phyloP scores from a whole-genome alignment of 1,284 basidiomycete genomes.

The Sparassis latifolia region DNA sequence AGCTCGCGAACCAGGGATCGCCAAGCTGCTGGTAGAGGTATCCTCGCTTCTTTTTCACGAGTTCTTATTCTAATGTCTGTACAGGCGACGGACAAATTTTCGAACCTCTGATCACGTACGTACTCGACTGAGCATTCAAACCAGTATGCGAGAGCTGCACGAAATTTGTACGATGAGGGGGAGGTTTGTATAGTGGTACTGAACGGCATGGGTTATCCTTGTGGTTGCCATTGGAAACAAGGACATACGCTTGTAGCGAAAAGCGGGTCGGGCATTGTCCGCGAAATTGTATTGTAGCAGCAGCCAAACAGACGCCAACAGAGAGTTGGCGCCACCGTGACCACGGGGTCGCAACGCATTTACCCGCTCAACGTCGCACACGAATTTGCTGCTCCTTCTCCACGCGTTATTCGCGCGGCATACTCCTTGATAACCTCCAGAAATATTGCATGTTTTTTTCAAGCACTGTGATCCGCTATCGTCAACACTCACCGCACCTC shows the following conservation, averaged over 20 bases:
- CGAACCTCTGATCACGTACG: constrained; percentile 12
- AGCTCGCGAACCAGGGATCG: constrained; percentile 71
- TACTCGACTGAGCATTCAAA: no score
- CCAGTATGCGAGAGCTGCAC: no score
- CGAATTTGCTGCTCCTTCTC: background rate
- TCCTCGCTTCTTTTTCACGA: constrained; percentile 7
- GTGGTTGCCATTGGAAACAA: no score
- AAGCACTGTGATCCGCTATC: constrained; percentile 1
- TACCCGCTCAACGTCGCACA: background rate
- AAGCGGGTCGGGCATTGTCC: background rate
- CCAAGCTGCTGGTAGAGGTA: constrained; percentile 71
- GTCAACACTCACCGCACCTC: background rate
- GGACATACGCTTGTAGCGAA: no score
- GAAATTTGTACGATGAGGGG: no score
- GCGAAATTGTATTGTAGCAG: background rate
- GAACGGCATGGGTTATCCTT: background rate
- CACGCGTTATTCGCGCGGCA: constrained; percentile 10
- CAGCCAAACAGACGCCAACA: constrained; percentile 8
- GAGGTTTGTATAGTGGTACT: background rate
- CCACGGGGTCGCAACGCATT: background rate
- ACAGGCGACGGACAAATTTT: constrained; percentile 25
- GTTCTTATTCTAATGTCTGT: constrained; percentile 1
- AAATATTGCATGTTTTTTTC: constrained; percentile 4
- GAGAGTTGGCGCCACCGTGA: background rate
- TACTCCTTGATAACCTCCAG: background rate